phyloP scores from a whole-genome alignment of 345 rosid species.

The Linum usitatissimum region DNA sequence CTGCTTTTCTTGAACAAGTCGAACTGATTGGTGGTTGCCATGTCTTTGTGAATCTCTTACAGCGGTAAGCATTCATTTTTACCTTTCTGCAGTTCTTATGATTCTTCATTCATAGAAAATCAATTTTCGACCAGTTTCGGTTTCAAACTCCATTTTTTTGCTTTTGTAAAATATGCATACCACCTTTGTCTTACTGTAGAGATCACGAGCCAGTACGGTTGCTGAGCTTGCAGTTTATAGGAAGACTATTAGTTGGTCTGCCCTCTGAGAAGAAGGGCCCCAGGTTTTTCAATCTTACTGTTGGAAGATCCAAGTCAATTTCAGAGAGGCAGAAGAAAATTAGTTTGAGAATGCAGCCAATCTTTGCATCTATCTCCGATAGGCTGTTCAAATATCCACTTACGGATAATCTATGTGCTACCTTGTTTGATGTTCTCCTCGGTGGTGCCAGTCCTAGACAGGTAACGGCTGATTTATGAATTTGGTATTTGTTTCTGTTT shows the following conservation, averaged over 20 bases:
- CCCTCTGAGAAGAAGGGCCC: constrained; percentile 85
- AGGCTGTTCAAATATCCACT: constrained; percentile 68
- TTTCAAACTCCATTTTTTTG: not conserved
- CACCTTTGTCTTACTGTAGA: constrained; percentile 27
- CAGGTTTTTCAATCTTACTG: constrained; percentile 65
- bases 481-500: constrained; percentile 1
- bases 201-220: constrained; percentile 81
- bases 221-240: constrained; percentile 89
- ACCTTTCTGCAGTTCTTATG: not conserved
- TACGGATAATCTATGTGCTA: constrained; percentile 75
- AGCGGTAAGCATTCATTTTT: constrained; percentile 38
- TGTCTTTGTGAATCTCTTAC: constrained; percentile 82
- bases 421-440: constrained; percentile 91
- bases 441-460: constrained; percentile 99
- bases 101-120: not conserved
- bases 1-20: constrained; percentile 79
- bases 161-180: not conserved
- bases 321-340: constrained; percentile 49
- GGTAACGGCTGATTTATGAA: constrained; percentile 34
- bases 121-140: not conserved
- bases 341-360: constrained; percentile 49
- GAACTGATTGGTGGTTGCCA: constrained; percentile 73
- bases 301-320: constrained; percentile 60
- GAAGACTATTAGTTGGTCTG: constrained; percentile 74
- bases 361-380: constrained; percentile 63